Evolutionary conservation across 2,329 filamentous ascomycete genomes (phyloP).

Genomic region (Magnaporthiopsis poae): DNA sequence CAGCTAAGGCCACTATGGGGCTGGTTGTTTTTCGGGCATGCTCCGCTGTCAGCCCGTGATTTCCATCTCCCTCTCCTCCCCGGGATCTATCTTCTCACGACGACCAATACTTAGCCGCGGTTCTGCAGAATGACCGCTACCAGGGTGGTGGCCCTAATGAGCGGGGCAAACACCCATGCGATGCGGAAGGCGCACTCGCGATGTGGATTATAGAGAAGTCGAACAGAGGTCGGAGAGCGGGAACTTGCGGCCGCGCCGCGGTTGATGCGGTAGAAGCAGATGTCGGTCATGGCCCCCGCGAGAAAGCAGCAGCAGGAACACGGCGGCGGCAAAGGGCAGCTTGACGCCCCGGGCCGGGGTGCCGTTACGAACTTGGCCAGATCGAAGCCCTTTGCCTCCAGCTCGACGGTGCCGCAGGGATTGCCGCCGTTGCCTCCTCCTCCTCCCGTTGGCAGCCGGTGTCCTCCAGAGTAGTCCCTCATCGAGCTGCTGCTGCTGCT

Average conservation of each 20-base stretch:
- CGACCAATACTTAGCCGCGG: constrained; percentile 19
- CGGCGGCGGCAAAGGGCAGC: constrained; percentile 15
- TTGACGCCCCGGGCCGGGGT: constrained; percentile 12
- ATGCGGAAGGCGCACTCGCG: constrained; percentile 27
- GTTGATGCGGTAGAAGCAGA: constrained; percentile 20
- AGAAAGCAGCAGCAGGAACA: constrained; percentile 19
- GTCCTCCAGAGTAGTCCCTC: background rate
- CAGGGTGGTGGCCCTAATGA: constrained; percentile 19
- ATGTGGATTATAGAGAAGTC: constrained; percentile 28
- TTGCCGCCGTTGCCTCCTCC: no score
- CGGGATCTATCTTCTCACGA: background rate
- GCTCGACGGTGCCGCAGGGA: background rate
- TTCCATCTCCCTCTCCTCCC: background rate
- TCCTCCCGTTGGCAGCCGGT: background rate
- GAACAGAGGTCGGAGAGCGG: constrained; percentile 19
- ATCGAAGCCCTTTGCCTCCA: constrained; percentile 4
- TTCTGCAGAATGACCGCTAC: constrained; percentile 27
- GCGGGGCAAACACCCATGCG: constrained; percentile 22
- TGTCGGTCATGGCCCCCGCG: constrained; percentile 17
- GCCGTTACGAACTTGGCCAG: constrained; percentile 10
- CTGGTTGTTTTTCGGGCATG: constrained; percentile 12
- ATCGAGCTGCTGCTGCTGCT: background rate
- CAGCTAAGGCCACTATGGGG: constrained; percentile 24
- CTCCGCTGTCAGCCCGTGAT: background rate
- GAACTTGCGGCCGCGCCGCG: constrained; percentile 28